Evolutionary conservation across 306 rosid species (phyloP).

Genomic region (Medicago ruthenica): DNA sequence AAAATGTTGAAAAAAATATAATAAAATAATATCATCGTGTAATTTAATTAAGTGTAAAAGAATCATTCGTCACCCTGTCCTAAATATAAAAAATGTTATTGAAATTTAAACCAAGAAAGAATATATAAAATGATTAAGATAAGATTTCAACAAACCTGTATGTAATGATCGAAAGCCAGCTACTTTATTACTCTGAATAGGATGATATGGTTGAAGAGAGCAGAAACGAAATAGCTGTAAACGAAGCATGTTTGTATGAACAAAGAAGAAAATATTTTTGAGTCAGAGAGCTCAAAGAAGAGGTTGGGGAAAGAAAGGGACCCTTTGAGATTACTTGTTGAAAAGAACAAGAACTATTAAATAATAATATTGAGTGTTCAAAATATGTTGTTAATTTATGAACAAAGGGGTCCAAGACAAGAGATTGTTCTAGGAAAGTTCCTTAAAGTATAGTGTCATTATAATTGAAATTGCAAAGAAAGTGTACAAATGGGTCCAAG

Average conservation of each 20-base stretch:
- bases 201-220: neutral
- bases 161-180: neutral
- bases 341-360: slow-evolving; percentile 4
- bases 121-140: neutral
- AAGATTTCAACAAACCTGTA: slow-evolving; percentile 7
- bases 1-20: no score
- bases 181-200: neutral
- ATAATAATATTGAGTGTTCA: neutral
- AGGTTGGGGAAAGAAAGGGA: neutral
- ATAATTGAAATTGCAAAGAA: neutral
- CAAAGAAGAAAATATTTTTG: neutral
- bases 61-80: neutral
- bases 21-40: no score
- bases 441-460: neutral
- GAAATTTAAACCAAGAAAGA: neutral
- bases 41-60: no score
- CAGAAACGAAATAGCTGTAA: slow-evolving; percentile 2
- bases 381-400: neutral
- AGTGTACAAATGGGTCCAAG: neutral
- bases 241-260: slow-evolving; percentile 6
- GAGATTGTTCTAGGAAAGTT: neutral
- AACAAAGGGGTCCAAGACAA: neutral
- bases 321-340: neutral
- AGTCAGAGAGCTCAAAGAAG: neutral
- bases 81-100: no score